Base-by-base conservation (phyloP, 176 grass and related monocot species). In the Zoysia japonica region DNA sequence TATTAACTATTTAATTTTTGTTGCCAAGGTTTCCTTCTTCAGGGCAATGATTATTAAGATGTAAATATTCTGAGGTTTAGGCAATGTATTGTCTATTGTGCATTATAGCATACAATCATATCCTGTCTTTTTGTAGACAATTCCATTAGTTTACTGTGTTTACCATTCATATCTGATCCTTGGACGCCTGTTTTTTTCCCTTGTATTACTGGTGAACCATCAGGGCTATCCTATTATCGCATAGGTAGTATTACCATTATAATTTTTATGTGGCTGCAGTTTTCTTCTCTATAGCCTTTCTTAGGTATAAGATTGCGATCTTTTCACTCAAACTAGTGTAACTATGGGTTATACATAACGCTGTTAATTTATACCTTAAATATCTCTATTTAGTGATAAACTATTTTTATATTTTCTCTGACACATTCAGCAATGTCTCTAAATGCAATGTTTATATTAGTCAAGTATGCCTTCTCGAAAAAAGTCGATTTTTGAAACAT, bases 21-120 rank as follows among this genome's bases (percentile, higher is more conserved):
- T 49, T 45, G 44, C 44, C 44, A 45, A 45, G 36, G 48, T 28
- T 77, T 76, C 55, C 68, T 84, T 72, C 59, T 78, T 72, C 28
- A 47, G 40, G 54, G 52, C 65, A 75, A 15, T 64, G 47, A 17
- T 75, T 68, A 59, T 59, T 42, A 73, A 45, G 61, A 66, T 49
- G 56, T 57, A 41, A 70, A 20, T 76, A 66, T 85, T 78, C 40
- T 15, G 45, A 71, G 46, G 65, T 57, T 55, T 46, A 60, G 44
- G 52, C 77, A 55, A 67, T 11, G 15, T 28, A 28, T 28, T 28
- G 28, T 28, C 28, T 42, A 36, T 9, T 17, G 40, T 77, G 45
- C 52, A 68, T 83, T 41, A 69, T n/a, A 7, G 5, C 65, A 43
- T 69, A 79, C 19, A 72, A 44, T 56, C 40, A 39, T 72, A 47